phyloP scores from a whole-genome alignment of 2,329 filamentous ascomycete species.

The Epichloe brachyelytri region DNA sequence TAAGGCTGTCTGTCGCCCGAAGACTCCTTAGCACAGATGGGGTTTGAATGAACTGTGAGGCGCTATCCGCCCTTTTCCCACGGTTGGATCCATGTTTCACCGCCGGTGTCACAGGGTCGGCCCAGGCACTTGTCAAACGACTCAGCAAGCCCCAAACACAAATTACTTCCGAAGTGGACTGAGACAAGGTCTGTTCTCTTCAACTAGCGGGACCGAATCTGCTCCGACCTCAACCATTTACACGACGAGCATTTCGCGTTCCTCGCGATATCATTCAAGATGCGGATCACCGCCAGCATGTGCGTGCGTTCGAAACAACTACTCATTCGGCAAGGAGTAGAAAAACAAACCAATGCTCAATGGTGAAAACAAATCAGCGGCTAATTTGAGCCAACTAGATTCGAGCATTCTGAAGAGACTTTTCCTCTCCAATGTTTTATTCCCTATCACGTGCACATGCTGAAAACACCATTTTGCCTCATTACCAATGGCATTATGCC shows the following conservation, averaged over 20 bases:
- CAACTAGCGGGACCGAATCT: neutral
- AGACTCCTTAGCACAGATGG: neutral
- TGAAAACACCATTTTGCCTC: neutral
- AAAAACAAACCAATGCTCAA: neutral
- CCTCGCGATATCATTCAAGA: no score
- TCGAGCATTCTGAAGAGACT: neutral
- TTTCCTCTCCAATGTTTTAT: neutral
- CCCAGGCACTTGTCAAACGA: conserved; percentile 7
- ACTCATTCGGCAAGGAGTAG: neutral
- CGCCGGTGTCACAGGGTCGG: conserved; percentile 2
- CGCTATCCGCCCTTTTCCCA: neutral
- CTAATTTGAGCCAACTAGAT: neutral
- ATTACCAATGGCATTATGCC: neutral
- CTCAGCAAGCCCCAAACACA: neutral
- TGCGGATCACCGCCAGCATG: neutral
- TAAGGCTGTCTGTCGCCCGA: neutral
- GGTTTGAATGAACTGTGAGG: neutral
- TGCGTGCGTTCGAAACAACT: neutral
- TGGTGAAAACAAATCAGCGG: neutral
- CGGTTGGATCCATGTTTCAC: conserved; percentile 5
- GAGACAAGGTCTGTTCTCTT: neutral
- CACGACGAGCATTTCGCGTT: neutral
- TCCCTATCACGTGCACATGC: neutral
- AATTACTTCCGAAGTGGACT: neutral
- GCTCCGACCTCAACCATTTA: neutral